phyloP scores from a whole-genome alignment of 2,329 filamentous ascomycete genomes.

The Sodiomyces alkalinus region DNA sequence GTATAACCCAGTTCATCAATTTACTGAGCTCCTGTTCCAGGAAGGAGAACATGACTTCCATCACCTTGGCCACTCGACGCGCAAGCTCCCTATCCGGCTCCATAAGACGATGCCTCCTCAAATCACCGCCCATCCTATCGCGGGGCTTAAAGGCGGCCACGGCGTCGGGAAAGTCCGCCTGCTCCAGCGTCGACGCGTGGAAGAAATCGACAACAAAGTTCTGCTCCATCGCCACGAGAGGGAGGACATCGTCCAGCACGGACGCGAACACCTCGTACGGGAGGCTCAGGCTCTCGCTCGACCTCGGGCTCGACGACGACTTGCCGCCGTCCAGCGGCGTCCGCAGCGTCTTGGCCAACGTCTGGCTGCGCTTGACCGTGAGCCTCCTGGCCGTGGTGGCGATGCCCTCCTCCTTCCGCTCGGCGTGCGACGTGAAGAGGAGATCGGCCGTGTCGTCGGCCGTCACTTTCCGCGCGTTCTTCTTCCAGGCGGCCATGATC shows the following conservation, averaged over 20 bases:
- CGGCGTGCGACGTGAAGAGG: conserved; percentile 70
- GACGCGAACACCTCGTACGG: conserved; percentile 71
- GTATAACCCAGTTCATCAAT: conserved; percentile 71
- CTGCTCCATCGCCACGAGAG: conserved; percentile 80
- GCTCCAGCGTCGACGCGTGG: conserved; percentile 76
- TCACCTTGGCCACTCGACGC: conserved; percentile 68
- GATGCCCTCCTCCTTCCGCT: conserved; percentile 73
- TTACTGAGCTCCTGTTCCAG: conserved; percentile 64
- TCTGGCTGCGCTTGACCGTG: conserved; percentile 89
- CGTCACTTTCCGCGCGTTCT: conserved; percentile 56
- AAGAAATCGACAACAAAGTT: conserved; percentile 97
- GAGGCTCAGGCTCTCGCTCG: conserved; percentile 48
- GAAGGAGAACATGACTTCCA: conserved; percentile 80
- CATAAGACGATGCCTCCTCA: conserved; percentile 61
- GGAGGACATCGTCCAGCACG: conserved; percentile 67
- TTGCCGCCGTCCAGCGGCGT: conserved; percentile 47
- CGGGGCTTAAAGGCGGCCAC: conserved; percentile 52
- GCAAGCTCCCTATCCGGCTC: conserved; percentile 81
- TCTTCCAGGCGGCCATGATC: conserved; percentile 65
- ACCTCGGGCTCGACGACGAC: conserved; percentile 33
- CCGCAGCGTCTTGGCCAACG: conserved; percentile 58
- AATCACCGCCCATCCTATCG: conserved; percentile 54
- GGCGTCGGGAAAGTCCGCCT: conserved; percentile 68
- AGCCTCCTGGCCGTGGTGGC: conserved; percentile 71
- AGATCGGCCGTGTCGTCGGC: conserved; percentile 62